Conservation (phyloP, 257 asterid species). For the Penstemon barbatus region DNA sequence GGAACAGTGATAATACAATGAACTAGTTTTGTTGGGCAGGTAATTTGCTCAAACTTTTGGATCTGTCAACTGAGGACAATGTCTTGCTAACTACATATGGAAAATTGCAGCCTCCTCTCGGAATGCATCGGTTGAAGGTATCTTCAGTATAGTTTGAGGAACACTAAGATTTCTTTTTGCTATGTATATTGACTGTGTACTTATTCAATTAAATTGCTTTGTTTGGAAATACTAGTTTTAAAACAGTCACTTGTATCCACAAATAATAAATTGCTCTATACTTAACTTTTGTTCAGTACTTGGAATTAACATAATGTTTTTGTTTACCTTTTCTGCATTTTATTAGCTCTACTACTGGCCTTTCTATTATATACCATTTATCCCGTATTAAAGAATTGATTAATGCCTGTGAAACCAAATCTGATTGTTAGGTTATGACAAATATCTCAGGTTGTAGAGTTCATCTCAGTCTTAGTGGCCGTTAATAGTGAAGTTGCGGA, state of each 20-base stretch:
- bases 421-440: conserved; percentile 30
- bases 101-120: conserved; percentile 85
- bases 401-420: conserved; percentile 18
- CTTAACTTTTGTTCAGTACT: neutral
- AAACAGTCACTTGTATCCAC: conserved; percentile 19
- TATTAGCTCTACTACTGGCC: neutral
- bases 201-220: neutral
- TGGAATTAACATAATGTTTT: neutral
- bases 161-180: conserved; percentile 4
- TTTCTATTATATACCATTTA: conserved; percentile 10
- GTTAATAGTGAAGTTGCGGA: conserved; percentile 80
- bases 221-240: neutral
- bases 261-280: conserved; percentile 15
- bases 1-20: conserved; percentile 18
- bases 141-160: conserved; percentile 7
- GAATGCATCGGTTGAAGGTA: conserved; percentile 93
- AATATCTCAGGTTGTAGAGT: conserved; percentile 76
- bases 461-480: conserved; percentile 81
- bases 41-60: conserved; percentile 80
- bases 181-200: conserved; percentile 8
- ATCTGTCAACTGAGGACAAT: conserved; percentile 59
- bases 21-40: conserved; percentile 45
- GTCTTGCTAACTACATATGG: conserved; percentile 77
- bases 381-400: conserved; percentile 11
- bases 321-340: neutral